Percentiles rank a stretch among this genome's conserved stretches.
phyloP scores from a whole-genome alignment of 257 asterid species.

The Nicotiana knightiana region DNA sequence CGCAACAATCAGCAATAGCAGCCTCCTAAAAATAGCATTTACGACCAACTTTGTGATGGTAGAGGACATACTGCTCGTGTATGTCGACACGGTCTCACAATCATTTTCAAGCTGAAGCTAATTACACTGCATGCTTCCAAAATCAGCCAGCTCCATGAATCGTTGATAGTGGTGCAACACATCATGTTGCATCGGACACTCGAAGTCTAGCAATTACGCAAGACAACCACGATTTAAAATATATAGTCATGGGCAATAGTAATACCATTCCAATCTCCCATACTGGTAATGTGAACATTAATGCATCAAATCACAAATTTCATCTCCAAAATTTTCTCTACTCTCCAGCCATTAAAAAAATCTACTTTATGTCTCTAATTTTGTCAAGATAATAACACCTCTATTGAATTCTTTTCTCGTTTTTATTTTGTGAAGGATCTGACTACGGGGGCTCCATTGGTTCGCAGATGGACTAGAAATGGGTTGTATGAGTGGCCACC shows the following conservation, averaged over 20 bases:
- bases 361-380: neutral
- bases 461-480: neutral
- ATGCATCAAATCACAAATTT: too few relatives aligned
- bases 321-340: too few relatives aligned
- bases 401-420: too few relatives aligned
- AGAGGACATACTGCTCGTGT: neutral
- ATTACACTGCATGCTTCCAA: neutral
- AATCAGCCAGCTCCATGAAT: neutral
- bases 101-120: neutral
- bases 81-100: too few relatives aligned
- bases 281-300: neutral
- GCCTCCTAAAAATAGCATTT: neutral
- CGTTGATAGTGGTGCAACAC: neutral
- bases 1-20: neutral
- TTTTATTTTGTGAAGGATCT: constrained; percentile 1
- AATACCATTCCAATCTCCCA: neutral
- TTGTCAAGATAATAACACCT: neutral
- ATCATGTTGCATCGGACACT: neutral
- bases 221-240: neutral
- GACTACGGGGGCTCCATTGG: neutral
- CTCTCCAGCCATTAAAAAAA: too few relatives aligned
- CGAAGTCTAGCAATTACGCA: neutral
- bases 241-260: neutral
- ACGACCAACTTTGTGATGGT: neutral
- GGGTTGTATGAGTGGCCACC: neutral